Conservation (phyloP, 2,329 filamentous ascomycete genomes). For the Beauveria australis region DNA sequence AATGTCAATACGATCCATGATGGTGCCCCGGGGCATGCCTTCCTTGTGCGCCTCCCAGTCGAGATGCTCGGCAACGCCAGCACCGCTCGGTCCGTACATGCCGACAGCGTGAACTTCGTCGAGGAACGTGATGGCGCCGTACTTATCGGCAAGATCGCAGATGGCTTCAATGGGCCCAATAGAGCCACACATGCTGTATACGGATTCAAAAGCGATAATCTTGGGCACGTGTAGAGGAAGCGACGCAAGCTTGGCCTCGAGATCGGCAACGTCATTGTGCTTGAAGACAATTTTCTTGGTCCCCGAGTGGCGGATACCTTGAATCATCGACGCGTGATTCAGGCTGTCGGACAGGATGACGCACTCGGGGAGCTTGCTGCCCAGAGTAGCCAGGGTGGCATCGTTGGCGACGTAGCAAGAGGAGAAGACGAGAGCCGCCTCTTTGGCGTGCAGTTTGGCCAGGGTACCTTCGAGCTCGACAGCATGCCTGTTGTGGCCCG, state of each 20-base stretch:
- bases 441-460: constrained; percentile 84
- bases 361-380: constrained; percentile 91
- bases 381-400: constrained; percentile 90
- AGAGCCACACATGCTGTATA: constrained; percentile 98
- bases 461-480: constrained; percentile 73
- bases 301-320: constrained; percentile 94
- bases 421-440: constrained; percentile 86
- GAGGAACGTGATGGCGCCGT: constrained; percentile 92
- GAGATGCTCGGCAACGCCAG: constrained; percentile 93
- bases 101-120: constrained; percentile 98
- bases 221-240: constrained; percentile 81
- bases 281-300: constrained; percentile 98
- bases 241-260: constrained; percentile 86
- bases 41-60: constrained; percentile 81
- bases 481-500: constrained; percentile 93
- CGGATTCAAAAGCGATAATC: constrained; percentile 97
- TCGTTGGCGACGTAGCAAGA: constrained; percentile 99
- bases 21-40: constrained; percentile 67
- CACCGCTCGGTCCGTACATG: constrained; percentile 96
- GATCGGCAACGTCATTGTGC: constrained; percentile 90
- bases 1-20: constrained; percentile 96
- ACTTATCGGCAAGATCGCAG: constrained; percentile 93
- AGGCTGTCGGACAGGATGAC: constrained; percentile 96
- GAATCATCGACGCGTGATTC: constrained; percentile 99
- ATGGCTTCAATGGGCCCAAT: constrained; percentile 94